Evolutionary conservation across 2,329 filamentous ascomycete genomes (phyloP).

Genomic region (Fusarium guadeloupense): DNA sequence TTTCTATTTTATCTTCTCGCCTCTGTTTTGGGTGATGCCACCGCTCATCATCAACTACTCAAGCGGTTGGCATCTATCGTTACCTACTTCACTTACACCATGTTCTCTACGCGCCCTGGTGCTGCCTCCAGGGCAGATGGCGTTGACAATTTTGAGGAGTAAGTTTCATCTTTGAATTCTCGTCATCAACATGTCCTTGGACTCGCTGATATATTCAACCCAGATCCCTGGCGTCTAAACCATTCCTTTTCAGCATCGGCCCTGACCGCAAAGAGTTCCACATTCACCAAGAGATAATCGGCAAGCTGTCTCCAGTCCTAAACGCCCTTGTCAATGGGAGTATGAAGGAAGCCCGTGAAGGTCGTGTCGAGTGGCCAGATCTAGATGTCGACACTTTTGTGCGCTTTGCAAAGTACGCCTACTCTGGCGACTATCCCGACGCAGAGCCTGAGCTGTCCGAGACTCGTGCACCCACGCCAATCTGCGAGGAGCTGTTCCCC

Average conservation of each 20-base stretch:
- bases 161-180: constrained; percentile 13
- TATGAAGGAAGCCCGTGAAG: constrained; percentile 40
- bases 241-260: constrained; percentile 40
- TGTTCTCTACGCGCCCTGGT: constrained; percentile 9
- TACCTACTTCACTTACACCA: constrained; percentile 14
- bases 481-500: not conserved
- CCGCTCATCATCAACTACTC: not conserved
- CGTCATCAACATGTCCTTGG: not conserved
- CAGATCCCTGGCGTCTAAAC: constrained; percentile 39
- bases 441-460: constrained; percentile 20
- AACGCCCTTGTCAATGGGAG: constrained; percentile 38
- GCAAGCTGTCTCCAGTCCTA: constrained; percentile 33
- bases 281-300: constrained; percentile 39
- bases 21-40: not conserved
- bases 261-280: constrained; percentile 37
- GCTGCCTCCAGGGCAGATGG: constrained; percentile 1
- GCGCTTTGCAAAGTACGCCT: constrained; percentile 41
- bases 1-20: not conserved
- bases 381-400: constrained; percentile 42
- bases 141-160: constrained; percentile 33
- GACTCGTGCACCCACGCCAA: not conserved
- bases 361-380: constrained; percentile 39
- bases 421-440: constrained; percentile 37
- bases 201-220: not conserved
- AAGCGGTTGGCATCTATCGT: not conserved